phyloP scores from a whole-genome alignment of 305 asterid genomes.

The Fraxinus ornus region DNA sequence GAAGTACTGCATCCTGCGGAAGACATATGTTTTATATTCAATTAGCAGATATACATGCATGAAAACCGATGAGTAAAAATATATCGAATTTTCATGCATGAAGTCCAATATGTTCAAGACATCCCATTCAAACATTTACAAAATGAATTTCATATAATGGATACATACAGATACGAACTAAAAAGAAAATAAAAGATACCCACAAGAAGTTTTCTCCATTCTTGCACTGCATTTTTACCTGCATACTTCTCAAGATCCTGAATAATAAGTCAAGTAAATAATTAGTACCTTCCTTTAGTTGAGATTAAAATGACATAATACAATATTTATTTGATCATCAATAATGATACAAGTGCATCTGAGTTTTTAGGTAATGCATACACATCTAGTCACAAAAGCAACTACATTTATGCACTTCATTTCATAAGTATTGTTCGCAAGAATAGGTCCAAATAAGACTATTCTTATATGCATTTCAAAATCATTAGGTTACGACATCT shows the following conservation, averaged over 20 bases:
- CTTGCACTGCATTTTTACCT: constrained; percentile 73
- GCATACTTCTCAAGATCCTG: constrained; percentile 90
- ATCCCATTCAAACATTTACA: background rate
- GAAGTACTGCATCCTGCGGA: constrained; percentile 76
- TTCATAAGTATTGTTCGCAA: background rate
- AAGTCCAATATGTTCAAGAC: background rate
- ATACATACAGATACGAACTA: background rate
- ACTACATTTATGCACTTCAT: background rate
- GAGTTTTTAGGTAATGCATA: background rate
- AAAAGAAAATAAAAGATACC: constrained; percentile 27
- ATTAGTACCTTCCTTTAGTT: background rate
- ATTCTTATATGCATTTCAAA: background rate
- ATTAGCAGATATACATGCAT: background rate
- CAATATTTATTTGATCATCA: background rate
- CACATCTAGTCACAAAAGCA: background rate
- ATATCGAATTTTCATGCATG: background rate
- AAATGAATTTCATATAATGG: constrained; percentile 3
- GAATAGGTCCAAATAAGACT: background rate
- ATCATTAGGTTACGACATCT: background rate
- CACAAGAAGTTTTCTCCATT: constrained; percentile 95
- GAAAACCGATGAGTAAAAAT: background rate
- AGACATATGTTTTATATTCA: background rate
- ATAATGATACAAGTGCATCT: background rate
- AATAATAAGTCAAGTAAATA: constrained; percentile 11
- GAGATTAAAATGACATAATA: constrained; percentile 2